Evolutionary conservation across 345 rosid species (phyloP), one percentile per base, ranked within the genome.

Genomic region (Anastatica hierochuntica): DNA sequence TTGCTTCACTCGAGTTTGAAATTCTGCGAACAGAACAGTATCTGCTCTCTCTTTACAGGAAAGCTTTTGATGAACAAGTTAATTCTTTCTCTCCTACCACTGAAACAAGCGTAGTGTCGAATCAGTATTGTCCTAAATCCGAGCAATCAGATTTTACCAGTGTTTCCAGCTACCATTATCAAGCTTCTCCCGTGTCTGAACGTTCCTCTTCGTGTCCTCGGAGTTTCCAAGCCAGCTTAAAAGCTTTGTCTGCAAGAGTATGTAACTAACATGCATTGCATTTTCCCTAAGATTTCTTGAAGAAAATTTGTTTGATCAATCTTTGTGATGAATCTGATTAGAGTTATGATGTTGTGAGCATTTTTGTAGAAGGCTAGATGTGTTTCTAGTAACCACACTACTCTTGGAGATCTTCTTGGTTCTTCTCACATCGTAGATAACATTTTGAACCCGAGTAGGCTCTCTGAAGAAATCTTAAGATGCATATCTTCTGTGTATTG

Each of bases 401-500:
- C 88, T 63, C 95, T 88, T 9, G 92, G 82, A 37, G 89, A 85
- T 76, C 82, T 77, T 77, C 71, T 88, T 7, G 72, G 84, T 13
- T 59, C 75, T 47, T 70, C 82, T 34, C 40, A 42, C 21, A 39
- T 66, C 1, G 64, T 66, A 4, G 56, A 70, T 21, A 20, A 58
- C 68, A 31, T 64, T 40, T 46, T 36, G 42, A 68, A 76, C 38
- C 86, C 87, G 14, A 86, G 77, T 60, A 74, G 71, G 43, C 84
- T 85, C 43, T 85, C 95, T 14, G 84, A 82, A 69, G 82, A 88
- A 43, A 80, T 82, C 31, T 51, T 84, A 52, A 76, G 75, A 77
- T 88, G 95, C 77, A 79, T 84, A 68, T 77, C 84, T 52, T 80
- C 90, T 66, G 81, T 85, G 59, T 88, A 82, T 59, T 72, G 74